Conservation (phyloP, 805 yeast species). For the Jamesozyma lodderae region DNA sequence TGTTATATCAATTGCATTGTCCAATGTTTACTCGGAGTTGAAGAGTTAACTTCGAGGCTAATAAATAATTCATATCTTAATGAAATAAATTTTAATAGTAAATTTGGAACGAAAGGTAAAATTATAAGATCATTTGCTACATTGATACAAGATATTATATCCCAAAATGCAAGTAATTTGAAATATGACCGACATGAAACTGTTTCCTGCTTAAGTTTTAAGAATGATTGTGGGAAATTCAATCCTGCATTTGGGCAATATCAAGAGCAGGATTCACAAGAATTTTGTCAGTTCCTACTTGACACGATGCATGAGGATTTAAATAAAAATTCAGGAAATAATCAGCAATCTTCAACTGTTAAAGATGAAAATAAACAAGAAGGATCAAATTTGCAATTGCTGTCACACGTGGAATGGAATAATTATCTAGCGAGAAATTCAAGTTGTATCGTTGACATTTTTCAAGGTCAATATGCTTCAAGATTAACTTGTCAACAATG, state of each 20-base stretch:
- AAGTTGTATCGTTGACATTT: constrained; percentile 69
- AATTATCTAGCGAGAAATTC: constrained; percentile 69
- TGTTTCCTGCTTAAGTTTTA: constrained; percentile 37
- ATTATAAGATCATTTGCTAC: constrained; percentile 61
- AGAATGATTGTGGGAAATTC: constrained; percentile 56
- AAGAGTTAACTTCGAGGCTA: constrained; percentile 40
- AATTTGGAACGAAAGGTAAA: not conserved
- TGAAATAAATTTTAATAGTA: not conserved
- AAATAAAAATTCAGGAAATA: constrained; percentile 20
- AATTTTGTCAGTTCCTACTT: constrained; percentile 74
- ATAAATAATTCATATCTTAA: constrained; percentile 2
- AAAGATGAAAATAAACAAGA: not conserved
- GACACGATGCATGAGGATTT: constrained; percentile 91
- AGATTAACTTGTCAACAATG: constrained; percentile 67
- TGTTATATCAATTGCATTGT: constrained; percentile 87
- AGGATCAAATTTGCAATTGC: not conserved
- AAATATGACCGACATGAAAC: not conserved
- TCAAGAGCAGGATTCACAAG: constrained; percentile 91
- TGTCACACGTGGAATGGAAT: constrained; percentile 81
- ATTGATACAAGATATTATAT: constrained; percentile 46
- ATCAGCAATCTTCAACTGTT: too few relatives aligned
- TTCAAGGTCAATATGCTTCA: constrained; percentile 87
- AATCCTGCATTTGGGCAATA: constrained; percentile 72
- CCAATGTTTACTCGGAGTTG: constrained; percentile 77
- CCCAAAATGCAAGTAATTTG: constrained; percentile 23